A percentile compares a stretch with the other conserved stretches of the same genome.
Evolutionary conservation across 2,329 filamentous ascomycete genomes (phyloP).

Genomic region (Beauveria sp.): DNA sequence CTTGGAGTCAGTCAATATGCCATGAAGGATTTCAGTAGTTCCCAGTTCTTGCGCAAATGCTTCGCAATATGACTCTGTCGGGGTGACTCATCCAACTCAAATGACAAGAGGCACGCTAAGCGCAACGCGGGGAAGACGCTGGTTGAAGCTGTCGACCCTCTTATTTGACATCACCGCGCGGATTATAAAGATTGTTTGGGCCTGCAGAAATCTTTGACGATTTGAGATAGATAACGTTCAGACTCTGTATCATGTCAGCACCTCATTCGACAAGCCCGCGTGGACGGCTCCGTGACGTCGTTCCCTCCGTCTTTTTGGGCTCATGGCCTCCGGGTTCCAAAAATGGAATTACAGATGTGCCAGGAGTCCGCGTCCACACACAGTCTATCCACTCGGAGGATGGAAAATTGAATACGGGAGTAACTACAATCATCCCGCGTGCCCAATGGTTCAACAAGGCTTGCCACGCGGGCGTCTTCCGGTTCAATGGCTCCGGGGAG

Average conservation of each 20-base stretch:
- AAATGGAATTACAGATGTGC: conserved; percentile 37
- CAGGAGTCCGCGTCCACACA: conserved; percentile 33
- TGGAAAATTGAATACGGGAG: conserved; percentile 32
- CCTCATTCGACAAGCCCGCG: neutral
- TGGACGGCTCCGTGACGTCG: conserved; percentile 28
- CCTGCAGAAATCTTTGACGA: neutral
- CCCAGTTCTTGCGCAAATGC: neutral
- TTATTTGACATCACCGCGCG: neutral
- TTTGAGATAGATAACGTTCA: neutral
- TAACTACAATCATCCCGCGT: conserved; percentile 36
- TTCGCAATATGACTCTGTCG: conserved; percentile 11
- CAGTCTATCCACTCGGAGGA: conserved; percentile 27
- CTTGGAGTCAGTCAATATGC: no score
- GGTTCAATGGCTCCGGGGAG: conserved; percentile 53
- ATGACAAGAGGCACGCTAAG: neutral
- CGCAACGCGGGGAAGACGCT: neutral
- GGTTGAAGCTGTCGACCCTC: neutral
- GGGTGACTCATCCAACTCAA: conserved; percentile 5
- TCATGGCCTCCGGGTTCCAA: conserved; percentile 30
- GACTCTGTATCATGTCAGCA: neutral
- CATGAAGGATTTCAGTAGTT: neutral
- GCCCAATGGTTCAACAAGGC: conserved; percentile 31
- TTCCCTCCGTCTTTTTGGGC: conserved; percentile 32
- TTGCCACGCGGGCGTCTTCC: conserved; percentile 38
- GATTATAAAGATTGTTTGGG: neutral